Percentiles rank a stretch among this genome's conserved stretches.
These are phyloP conservation scores for Hypoxylon lenormandii DNA, from an alignment of 495 filamentous ascomycete genomes.

Conservation along the genomic window DNA sequence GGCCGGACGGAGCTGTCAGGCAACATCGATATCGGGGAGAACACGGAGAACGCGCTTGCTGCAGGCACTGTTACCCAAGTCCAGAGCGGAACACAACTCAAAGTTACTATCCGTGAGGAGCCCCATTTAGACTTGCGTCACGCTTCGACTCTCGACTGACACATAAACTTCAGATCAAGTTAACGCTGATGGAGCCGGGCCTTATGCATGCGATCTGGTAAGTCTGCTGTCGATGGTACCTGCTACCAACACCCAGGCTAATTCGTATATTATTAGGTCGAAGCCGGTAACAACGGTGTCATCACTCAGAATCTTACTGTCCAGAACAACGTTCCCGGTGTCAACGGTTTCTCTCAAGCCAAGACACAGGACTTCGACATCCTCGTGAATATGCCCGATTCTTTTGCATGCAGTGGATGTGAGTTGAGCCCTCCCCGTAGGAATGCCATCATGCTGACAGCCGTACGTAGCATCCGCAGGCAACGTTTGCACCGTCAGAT, in stretches of 20 bases:
- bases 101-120: constrained; percentile 55
- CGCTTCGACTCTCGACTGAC: constrained; percentile 6
- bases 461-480: constrained; percentile 52
- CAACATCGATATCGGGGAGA: constrained; percentile 67
- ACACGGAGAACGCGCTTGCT: constrained; percentile 63
- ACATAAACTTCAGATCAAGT: constrained; percentile 56
- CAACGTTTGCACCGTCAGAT: constrained; percentile 68
- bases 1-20: constrained; percentile 64
- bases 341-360: constrained; percentile 61
- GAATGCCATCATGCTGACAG: not conserved
- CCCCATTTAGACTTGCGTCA: not conserved
- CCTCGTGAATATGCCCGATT: constrained; percentile 58
- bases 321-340: constrained; percentile 60
- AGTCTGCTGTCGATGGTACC: too few species aligned
- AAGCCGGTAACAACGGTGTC: constrained; percentile 59
- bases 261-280: constrained; percentile 29
- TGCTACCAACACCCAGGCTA: too few species aligned
- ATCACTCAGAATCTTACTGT: constrained; percentile 58
- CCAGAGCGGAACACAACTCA: constrained; percentile 52
- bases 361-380: constrained; percentile 61
- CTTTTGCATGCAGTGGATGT: constrained; percentile 57
- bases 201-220: constrained; percentile 62
- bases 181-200: constrained; percentile 68
- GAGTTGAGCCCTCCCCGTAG: constrained; percentile 15
- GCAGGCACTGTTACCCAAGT: constrained; percentile 60